Conservation (phyloP, 768 basidiomycete genomes). For the Macrocybe gigantea region DNA sequence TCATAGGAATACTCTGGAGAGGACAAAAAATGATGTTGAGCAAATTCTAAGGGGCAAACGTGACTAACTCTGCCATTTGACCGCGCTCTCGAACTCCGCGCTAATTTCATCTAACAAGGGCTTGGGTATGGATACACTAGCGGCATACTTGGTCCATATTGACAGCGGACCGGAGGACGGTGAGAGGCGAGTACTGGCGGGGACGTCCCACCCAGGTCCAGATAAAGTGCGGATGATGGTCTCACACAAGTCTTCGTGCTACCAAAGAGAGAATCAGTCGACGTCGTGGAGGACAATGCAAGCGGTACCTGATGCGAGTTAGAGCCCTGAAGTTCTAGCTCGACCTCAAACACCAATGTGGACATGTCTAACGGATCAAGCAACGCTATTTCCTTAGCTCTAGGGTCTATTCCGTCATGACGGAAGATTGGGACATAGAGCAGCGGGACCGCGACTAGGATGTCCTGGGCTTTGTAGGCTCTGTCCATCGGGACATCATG, state of each 20-base stretch:
- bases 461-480: slow-evolving; percentile 24
- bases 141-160: slow-evolving; percentile 39
- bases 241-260: slow-evolving; percentile 23
- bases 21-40: neutral
- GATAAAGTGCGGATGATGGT: slow-evolving; percentile 17
- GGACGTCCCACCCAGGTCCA: slow-evolving; percentile 20
- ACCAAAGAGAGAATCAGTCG: neutral
- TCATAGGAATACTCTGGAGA: slow-evolving; percentile 40
- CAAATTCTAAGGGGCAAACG: neutral
- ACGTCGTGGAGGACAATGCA: too few species aligned
- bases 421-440: slow-evolving; percentile 41
- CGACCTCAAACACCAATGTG: slow-evolving; percentile 32
- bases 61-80: slow-evolving; percentile 47
- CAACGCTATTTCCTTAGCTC: slow-evolving; percentile 36
- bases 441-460: slow-evolving; percentile 44
- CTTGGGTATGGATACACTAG: slow-evolving; percentile 27
- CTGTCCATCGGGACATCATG: slow-evolving; percentile 19
- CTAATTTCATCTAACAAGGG: slow-evolving; percentile 33
- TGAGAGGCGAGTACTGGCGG: slow-evolving; percentile 15
- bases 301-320: too few species aligned
- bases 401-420: slow-evolving; percentile 21
- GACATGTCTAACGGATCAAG: slow-evolving; percentile 54
- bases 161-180: slow-evolving; percentile 27
- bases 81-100: slow-evolving; percentile 40
- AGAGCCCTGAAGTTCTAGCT: neutral